A percentile compares a stretch with the other conserved stretches of the same genome.
These are phyloP conservation scores for Lasiosphaeria miniovina DNA, from an alignment of 495 filamentous ascomycete species.

Conservation along the genomic window DNA sequence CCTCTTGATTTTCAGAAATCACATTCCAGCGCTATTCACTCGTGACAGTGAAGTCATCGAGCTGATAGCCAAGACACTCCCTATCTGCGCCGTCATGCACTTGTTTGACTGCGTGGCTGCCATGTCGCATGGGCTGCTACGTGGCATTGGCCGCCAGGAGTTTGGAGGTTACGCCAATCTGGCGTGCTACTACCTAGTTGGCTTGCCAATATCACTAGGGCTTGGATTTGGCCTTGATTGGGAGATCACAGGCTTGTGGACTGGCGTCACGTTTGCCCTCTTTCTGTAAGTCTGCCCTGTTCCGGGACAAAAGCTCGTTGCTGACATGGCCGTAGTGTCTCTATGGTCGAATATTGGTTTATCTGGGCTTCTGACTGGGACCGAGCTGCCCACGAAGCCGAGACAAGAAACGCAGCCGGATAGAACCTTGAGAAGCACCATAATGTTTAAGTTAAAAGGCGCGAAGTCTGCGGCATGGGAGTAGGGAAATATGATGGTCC, in stretches of 20 bases:
- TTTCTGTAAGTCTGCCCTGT: conserved; percentile 44
- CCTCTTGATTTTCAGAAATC: conserved; percentile 58
- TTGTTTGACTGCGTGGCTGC: conserved; percentile 77
- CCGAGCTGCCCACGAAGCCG: conserved; percentile 68
- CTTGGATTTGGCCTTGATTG: conserved; percentile 69
- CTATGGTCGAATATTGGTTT: conserved; percentile 62
- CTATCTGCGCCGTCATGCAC: conserved; percentile 82
- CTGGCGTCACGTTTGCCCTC: conserved; percentile 70
- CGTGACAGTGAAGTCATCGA: conserved; percentile 73
- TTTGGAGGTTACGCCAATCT: conserved; percentile 86
- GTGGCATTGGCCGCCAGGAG: conserved; percentile 81
- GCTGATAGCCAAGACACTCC: conserved; percentile 68
- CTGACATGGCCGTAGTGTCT: conserved; percentile 45
- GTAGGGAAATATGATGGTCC: background rate
- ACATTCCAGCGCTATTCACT: conserved; percentile 77
- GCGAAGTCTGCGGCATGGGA: too few relatives aligned
- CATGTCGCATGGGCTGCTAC: conserved; percentile 76
- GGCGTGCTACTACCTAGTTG: conserved; percentile 79
- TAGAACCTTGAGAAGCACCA: conserved; percentile 31
- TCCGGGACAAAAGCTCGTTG: background rate
- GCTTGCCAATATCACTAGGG: conserved; percentile 78
- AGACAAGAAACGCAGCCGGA: conserved; percentile 59
- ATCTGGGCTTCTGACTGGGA: conserved; percentile 68
- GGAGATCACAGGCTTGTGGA: conserved; percentile 77
- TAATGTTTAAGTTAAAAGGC: background rate